Evolutionary conservation across 176 grass and related monocot species (phyloP).

Genomic region (Secale cereale): DNA sequence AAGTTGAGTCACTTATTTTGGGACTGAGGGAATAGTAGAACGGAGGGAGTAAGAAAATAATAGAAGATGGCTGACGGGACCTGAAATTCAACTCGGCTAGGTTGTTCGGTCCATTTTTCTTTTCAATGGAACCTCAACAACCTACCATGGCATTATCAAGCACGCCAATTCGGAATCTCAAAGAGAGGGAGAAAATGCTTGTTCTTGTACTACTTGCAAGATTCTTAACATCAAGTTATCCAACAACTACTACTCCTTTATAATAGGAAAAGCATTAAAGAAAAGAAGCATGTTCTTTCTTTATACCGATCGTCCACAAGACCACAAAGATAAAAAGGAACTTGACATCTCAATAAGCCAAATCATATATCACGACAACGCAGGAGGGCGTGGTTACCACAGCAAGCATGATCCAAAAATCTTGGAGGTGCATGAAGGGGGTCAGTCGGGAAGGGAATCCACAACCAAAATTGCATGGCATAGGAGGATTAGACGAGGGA

Average conservation of each 20-base stretch:
- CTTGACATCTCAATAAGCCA: background rate
- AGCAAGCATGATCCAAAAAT: background rate
- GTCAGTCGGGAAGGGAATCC: background rate
- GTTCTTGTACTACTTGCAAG: background rate
- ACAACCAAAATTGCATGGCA: background rate
- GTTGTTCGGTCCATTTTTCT: too few relatives aligned
- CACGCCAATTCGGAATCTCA: background rate
- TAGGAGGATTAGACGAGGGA: too few relatives aligned
- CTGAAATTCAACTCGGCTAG: background rate
- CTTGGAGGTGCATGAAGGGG: background rate
- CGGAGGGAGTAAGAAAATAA: background rate
- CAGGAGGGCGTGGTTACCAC: background rate
- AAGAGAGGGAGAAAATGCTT: background rate
- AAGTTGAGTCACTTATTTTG: too few relatives aligned
- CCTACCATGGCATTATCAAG: background rate
- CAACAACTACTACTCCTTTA: background rate
- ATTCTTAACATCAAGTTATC: background rate
- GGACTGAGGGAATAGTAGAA: too few relatives aligned
- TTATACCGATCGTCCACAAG: background rate
- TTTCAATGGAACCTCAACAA: background rate
- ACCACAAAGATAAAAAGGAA: conserved; percentile 23
- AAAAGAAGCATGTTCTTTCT: background rate
- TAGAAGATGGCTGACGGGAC: background rate
- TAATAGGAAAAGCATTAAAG: too few relatives aligned
- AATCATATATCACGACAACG: background rate